phyloP scores from a whole-genome alignment of 768 basidiomycete species.

The Hericium erinaceus region DNA sequence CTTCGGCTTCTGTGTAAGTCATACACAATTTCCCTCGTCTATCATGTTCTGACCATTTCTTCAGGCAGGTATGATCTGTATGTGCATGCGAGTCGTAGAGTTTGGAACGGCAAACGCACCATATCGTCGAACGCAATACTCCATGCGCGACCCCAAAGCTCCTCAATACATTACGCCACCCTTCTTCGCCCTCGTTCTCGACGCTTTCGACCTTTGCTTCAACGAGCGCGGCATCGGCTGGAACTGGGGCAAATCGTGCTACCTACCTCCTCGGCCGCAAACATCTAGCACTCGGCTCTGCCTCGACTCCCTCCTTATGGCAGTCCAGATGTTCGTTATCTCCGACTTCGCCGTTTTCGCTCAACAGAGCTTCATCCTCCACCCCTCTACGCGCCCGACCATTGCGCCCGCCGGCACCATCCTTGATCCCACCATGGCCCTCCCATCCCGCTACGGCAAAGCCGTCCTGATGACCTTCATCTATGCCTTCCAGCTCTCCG shows the following conservation, averaged over 20 bases:
- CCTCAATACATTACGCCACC: slow-evolving; percentile 1
- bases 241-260: slow-evolving; percentile 38
- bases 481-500: slow-evolving; percentile 6
- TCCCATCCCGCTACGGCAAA: slow-evolving; percentile 23
- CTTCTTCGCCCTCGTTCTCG: slow-evolving; percentile 4
- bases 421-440: slow-evolving; percentile 25
- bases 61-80: slow-evolving; percentile 5
- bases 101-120: slow-evolving; percentile 5
- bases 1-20: slow-evolving; percentile 9
- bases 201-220: slow-evolving; percentile 41
- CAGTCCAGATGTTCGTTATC: slow-evolving; percentile 36
- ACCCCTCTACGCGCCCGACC: slow-evolving; percentile 26
- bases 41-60: not conserved
- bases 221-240: slow-evolving; percentile 53
- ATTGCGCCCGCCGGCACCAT: slow-evolving; percentile 27
- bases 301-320: slow-evolving; percentile 27
- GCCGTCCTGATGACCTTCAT: slow-evolving; percentile 13
- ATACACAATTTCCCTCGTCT: not conserved
- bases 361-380: slow-evolving; percentile 16
- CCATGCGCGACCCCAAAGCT: slow-evolving; percentile 3
- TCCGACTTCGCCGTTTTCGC: slow-evolving; percentile 27
- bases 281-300: slow-evolving; percentile 31
- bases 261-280: slow-evolving; percentile 29
- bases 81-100: slow-evolving; percentile 9
- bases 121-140: slow-evolving; percentile 9